These are phyloP conservation scores for Hypomyces rosellus DNA, from an alignment of 2,329 filamentous ascomycete genomes.

Conservation along the genomic window DNA sequence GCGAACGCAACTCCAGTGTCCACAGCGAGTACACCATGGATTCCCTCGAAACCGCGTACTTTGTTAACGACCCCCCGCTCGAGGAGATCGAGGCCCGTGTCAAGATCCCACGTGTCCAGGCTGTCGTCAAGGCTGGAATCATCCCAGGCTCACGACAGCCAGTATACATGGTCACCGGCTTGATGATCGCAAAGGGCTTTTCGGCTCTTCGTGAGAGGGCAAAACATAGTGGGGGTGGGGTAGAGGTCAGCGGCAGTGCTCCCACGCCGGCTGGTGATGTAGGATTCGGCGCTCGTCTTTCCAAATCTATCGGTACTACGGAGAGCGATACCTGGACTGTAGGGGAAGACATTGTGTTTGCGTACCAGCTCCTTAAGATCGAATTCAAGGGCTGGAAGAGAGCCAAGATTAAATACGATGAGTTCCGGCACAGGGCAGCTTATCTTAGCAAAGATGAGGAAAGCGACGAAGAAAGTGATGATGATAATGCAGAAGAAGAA, in stretches of 20 bases:
- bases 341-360: not conserved
- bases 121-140: not conserved
- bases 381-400: slow-evolving; percentile 2
- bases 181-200: slow-evolving; percentile 3
- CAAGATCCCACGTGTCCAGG: not conserved
- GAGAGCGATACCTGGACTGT: not conserved
- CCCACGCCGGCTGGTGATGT: not conserved
- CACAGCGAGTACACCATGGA: slow-evolving; percentile 1
- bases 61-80: not conserved
- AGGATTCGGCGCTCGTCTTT: not conserved
- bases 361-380: slow-evolving; percentile 2
- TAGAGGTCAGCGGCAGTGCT: not conserved
- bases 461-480: not conserved
- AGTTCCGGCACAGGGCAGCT: not conserved
- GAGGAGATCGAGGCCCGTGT: not conserved
- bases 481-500: not conserved
- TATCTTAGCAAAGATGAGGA: slow-evolving; percentile 1
- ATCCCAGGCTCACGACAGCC: not conserved
- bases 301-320: not conserved
- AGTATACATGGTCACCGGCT: slow-evolving; percentile 1
- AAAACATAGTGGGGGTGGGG: not conserved
- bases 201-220: not conserved
- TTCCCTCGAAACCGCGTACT: slow-evolving; percentile 1
- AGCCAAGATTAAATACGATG: not conserved
- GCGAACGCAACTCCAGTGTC: not conserved